A percentile compares a stretch with the other conserved stretches of the same genome.
phyloP scores from a whole-genome alignment of 768 basidiomycete species.

The Suillus subluteus region DNA sequence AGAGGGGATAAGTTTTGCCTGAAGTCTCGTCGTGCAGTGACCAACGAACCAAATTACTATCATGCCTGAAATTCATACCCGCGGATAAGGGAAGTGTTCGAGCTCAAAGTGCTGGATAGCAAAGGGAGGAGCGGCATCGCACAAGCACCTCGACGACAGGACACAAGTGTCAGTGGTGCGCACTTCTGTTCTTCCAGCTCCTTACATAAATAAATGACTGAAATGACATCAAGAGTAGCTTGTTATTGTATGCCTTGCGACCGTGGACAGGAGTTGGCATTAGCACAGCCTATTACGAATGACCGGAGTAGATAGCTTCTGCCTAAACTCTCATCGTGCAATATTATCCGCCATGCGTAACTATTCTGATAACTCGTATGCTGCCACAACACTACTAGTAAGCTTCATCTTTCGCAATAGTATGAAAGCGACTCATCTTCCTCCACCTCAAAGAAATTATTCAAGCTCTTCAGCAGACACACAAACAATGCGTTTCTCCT shows the following conservation, averaged over 20 bases:
- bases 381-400: not conserved
- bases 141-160: not conserved
- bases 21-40: not conserved
- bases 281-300: not conserved
- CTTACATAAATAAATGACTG: not conserved
- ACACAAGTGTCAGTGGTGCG: not conserved
- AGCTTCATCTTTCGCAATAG: not conserved
- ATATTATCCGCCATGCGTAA: not conserved
- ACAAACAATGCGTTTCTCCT: not conserved
- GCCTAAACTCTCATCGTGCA: not conserved
- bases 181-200: not conserved
- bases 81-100: not conserved
- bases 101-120: not conserved
- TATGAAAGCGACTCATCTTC: not conserved
- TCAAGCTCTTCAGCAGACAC: not conserved
- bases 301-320: not conserved
- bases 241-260: not conserved
- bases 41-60: not conserved
- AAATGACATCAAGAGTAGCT: not conserved
- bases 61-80: not conserved
- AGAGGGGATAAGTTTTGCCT: not conserved
- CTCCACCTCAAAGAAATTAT: not conserved
- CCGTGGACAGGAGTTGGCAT: no score
- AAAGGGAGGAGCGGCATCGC: not conserved
- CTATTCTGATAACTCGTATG: not conserved